Conservation (phyloP, 2,329 filamentous ascomycete genomes). For the Davidsoniella australis region DNA sequence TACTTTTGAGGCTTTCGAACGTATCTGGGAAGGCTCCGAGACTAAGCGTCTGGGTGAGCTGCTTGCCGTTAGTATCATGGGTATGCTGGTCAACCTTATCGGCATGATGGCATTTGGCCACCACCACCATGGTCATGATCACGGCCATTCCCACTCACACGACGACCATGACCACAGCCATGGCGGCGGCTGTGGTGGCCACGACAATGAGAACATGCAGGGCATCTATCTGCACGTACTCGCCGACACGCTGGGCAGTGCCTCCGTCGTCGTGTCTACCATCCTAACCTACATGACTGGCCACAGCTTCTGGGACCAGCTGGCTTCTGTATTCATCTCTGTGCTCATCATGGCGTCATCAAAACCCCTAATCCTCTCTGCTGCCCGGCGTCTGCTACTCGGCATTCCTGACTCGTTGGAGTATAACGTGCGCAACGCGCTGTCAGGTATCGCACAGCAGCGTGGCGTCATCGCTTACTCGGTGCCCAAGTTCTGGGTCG, state of each 20-base stretch:
- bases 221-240: constrained; percentile 93
- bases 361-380: constrained; percentile 70
- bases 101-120: constrained; percentile 74
- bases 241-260: constrained; percentile 84
- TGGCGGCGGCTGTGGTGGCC: constrained; percentile 24
- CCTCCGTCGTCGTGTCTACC: constrained; percentile 86
- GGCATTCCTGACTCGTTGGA: constrained; percentile 73
- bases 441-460: constrained; percentile 67
- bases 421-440: constrained; percentile 70
- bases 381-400: constrained; percentile 66
- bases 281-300: constrained; percentile 70
- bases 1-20: constrained; percentile 81
- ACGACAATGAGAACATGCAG: constrained; percentile 93
- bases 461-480: constrained; percentile 74
- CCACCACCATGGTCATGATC: constrained; percentile 39
- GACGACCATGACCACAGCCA: constrained; percentile 26
- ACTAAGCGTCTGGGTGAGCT: constrained; percentile 75
- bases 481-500: constrained; percentile 83
- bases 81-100: constrained; percentile 77
- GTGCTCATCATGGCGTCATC: constrained; percentile 86
- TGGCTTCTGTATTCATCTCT: constrained; percentile 87
- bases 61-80: constrained; percentile 72
- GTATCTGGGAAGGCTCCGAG: constrained; percentile 67
- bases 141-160: constrained; percentile 23
- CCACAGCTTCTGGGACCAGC: constrained; percentile 87